phyloP scores from a whole-genome alignment of 495 filamentous ascomycete genomes.

The Pyrenula aspistea region DNA sequence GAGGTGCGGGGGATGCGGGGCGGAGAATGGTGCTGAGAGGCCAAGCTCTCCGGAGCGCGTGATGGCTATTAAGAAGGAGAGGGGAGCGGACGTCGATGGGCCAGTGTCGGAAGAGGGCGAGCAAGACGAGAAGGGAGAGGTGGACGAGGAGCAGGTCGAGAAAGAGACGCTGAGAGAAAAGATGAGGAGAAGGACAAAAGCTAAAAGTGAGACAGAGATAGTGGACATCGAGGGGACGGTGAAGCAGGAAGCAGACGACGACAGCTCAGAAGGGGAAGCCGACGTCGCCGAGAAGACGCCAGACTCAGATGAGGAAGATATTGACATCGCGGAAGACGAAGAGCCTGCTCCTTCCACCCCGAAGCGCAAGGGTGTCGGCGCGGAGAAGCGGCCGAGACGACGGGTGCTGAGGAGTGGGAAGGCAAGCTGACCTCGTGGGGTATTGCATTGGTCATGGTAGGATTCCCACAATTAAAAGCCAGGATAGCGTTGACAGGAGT shows the following conservation, averaged over 20 bases:
- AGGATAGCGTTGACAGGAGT: too few relatives aligned
- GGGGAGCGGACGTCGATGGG: too few relatives aligned
- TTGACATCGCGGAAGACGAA: background rate
- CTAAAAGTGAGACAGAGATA: background rate
- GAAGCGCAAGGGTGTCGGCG: background rate
- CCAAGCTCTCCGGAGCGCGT: too few relatives aligned
- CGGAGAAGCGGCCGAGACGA: background rate
- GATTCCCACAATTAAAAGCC: too few relatives aligned
- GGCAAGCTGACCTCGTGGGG: too few relatives aligned
- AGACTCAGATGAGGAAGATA: background rate
- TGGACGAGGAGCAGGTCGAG: background rate
- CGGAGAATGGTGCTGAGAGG: constrained; percentile 78
- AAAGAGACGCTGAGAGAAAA: background rate
- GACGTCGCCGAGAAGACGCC: background rate
- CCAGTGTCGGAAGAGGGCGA: background rate
- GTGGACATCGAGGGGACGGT: background rate
- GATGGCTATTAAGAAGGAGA: too few relatives aligned
- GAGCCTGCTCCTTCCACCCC: background rate
- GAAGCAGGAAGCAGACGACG: background rate
- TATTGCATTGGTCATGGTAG: too few relatives aligned
- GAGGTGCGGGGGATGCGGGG: constrained; percentile 76
- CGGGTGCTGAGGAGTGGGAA: background rate
- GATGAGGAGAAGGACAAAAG: background rate
- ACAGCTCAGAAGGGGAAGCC: background rate
- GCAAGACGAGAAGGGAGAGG: background rate